Evolutionary conservation across 768 basidiomycete species (phyloP).

Genomic region (Lactarius hatsudake): DNA sequence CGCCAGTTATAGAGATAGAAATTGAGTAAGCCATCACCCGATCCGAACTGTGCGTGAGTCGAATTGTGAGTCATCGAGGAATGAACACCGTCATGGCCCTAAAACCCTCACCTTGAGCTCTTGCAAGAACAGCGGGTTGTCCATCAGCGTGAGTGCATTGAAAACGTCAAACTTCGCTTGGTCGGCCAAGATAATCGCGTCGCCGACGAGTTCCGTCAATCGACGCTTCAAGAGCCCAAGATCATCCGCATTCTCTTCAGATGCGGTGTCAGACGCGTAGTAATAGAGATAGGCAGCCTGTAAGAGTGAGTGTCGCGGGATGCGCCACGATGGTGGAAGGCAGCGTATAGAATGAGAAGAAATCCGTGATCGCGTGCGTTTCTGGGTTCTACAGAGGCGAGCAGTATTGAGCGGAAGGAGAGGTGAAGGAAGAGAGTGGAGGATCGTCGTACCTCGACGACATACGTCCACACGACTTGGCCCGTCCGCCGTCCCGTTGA

Average conservation of each 20-base stretch:
- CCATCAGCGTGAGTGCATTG: constrained; percentile 94
- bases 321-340: constrained; percentile 89
- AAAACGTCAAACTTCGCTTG: constrained; percentile 92
- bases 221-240: constrained; percentile 63
- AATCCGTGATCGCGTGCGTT: constrained; percentile 85
- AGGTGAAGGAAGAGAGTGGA: constrained; percentile 33
- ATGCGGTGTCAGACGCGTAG: constrained; percentile 81
- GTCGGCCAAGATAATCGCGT: constrained; percentile 79
- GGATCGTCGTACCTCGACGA: constrained; percentile 73
- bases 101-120: constrained; percentile 69
- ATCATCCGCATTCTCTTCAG: constrained; percentile 59
- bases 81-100: constrained; percentile 22
- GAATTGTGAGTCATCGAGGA: constrained; percentile 4
- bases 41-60: constrained; percentile 66
- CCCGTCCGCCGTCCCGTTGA: constrained; percentile 53
- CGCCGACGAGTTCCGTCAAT: constrained; percentile 67
- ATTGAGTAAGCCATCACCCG: constrained; percentile 87
- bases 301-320: constrained; percentile 63
- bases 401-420: constrained; percentile 9
- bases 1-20: constrained; percentile 97
- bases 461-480: constrained; percentile 95
- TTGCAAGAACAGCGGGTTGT: constrained; percentile 78
- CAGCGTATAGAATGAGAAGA: constrained; percentile 95
- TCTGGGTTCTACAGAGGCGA: constrained; percentile 64
- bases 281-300: constrained; percentile 96